These are phyloP conservation scores for Ceratocystis destructans DNA, from an alignment of 2,329 filamentous ascomycete genomes.

Conservation along the genomic window DNA sequence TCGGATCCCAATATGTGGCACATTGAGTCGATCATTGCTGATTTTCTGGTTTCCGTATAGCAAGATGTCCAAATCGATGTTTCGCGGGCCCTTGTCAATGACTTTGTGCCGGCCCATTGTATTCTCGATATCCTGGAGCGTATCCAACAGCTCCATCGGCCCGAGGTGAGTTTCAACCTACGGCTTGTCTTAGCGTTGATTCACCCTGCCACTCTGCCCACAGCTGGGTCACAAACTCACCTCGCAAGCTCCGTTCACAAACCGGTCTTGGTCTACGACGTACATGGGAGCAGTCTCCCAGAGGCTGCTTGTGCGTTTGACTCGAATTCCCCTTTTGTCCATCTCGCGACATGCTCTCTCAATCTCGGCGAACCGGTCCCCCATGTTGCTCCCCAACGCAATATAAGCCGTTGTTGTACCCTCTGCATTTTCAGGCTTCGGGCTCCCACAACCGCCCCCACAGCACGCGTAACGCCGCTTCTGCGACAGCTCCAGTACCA, in stretches of 20 bases:
- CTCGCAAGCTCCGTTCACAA: slow-evolving; percentile 87
- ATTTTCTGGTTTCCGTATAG: slow-evolving; percentile 59
- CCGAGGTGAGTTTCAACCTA: slow-evolving; percentile 68
- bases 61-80: slow-evolving; percentile 87
- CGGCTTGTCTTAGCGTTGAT: not conserved
- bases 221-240: slow-evolving; percentile 35
- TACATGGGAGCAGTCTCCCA: slow-evolving; percentile 99
- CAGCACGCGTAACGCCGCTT: slow-evolving; percentile 15
- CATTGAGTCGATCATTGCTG: slow-evolving; percentile 56
- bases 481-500: not conserved
- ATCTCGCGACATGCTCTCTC: slow-evolving; percentile 71
- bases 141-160: slow-evolving; percentile 63
- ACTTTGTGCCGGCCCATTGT: slow-evolving; percentile 66
- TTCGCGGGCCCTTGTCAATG: slow-evolving; percentile 85
- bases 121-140: slow-evolving; percentile 72
- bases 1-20: slow-evolving; percentile 73
- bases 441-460: slow-evolving; percentile 28
- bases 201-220: not conserved
- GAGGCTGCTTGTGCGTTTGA: slow-evolving; percentile 70
- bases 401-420: slow-evolving; percentile 51
- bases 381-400: slow-evolving; percentile 84
- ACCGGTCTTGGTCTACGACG: slow-evolving; percentile 71
- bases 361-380: slow-evolving; percentile 71
- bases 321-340: slow-evolving; percentile 54
- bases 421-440: slow-evolving; percentile 21